Evolutionary conservation across 1,284 basidiomycete species (phyloP).

Genomic region (Cutaneotrichosporon dermatis): DNA sequence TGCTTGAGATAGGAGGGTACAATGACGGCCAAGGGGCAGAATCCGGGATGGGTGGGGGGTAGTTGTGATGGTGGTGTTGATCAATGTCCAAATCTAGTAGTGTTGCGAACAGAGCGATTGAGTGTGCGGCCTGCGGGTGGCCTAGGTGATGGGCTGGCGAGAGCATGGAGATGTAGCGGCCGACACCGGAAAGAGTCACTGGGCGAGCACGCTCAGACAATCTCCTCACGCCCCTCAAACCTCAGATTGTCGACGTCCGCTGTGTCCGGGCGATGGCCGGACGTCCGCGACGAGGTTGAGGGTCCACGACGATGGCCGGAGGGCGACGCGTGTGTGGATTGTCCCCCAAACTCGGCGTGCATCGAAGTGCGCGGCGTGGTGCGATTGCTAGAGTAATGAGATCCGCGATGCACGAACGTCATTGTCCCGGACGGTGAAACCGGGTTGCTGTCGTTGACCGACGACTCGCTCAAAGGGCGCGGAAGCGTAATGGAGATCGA

Average conservation of each 20-base stretch:
- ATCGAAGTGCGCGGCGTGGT: conserved; percentile 1
- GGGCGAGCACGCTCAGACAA: background rate
- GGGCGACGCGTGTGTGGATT: background rate
- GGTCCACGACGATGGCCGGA: conserved; percentile 5
- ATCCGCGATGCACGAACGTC: background rate
- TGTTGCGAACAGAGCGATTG: no score
- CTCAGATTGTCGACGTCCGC: background rate
- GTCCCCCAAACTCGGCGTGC: conserved; percentile 5
- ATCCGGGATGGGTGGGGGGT: no score
- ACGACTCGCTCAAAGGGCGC: conserved; percentile 12
- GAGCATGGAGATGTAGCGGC: no score
- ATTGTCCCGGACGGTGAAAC: background rate
- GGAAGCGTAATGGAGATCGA: conserved; percentile 13
- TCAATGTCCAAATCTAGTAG: no score
- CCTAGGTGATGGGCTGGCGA: no score
- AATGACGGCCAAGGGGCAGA: no score
- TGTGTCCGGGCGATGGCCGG: background rate
- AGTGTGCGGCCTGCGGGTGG: no score
- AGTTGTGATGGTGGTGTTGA: no score
- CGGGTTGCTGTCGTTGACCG: background rate
- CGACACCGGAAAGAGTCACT: no score
- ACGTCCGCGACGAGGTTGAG: conserved; percentile 3
- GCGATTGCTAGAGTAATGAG: background rate
- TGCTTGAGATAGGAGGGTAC: no score
- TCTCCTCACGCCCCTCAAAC: conserved; percentile 9